Evolutionary conservation across 257 asterid genomes (phyloP).

Genomic region (Phtheirospermum japonicum): DNA sequence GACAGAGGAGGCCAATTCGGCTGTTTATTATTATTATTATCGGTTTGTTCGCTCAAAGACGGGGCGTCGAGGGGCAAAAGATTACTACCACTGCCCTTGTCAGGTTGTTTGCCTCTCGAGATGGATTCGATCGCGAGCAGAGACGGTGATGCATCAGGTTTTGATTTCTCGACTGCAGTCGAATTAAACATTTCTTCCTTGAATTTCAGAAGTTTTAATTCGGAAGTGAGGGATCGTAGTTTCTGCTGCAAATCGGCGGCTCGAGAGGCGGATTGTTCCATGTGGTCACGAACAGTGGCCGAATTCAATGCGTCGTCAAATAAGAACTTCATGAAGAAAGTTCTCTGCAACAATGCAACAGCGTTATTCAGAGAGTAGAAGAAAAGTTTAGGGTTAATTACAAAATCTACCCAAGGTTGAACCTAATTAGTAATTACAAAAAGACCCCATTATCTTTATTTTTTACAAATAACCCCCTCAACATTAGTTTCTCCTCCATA

Average conservation of each 20-base stretch:
- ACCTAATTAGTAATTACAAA: not conserved
- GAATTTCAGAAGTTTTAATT: constrained; percentile 51
- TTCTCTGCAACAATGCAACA: constrained; percentile 62
- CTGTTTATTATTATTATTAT: constrained; percentile 26
- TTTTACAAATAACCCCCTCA: not conserved
- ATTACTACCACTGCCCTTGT: constrained; percentile 29
- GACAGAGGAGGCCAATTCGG: constrained; percentile 22
- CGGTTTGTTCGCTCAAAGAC: constrained; percentile 29
- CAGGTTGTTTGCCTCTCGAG: constrained; percentile 42
- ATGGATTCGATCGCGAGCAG: constrained; percentile 37
- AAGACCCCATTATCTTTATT: not conserved
- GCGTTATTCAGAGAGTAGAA: constrained; percentile 11
- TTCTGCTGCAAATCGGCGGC: constrained; percentile 74
- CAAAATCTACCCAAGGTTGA: not conserved
- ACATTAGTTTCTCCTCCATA: not conserved
- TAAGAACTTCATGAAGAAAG: constrained; percentile 78
- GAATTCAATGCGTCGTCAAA: constrained; percentile 76
- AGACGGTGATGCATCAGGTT: constrained; percentile 47
- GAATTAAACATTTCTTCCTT: constrained; percentile 59
- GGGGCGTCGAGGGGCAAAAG: constrained; percentile 27
- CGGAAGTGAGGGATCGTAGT: constrained; percentile 62
- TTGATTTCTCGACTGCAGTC: constrained; percentile 41
- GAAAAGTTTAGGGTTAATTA: not conserved
- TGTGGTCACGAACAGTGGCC: constrained; percentile 67
- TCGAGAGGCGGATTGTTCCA: constrained; percentile 61